Base-by-base conservation (phyloP, 2,329 filamentous ascomycete species). In the Ophiostoma quercus region DNA sequence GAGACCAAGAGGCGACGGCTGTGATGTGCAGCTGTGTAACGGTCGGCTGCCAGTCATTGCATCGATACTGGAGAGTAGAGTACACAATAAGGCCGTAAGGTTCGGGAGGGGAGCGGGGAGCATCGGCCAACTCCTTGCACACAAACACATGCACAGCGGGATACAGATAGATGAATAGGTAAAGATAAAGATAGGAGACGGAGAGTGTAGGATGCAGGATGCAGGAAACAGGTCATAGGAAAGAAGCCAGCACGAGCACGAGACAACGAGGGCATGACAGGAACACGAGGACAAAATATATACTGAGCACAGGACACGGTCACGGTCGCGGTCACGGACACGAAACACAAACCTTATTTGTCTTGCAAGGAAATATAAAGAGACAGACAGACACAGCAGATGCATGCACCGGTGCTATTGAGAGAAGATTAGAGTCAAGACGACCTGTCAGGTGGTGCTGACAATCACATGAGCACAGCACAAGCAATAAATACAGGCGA, bases 21-120 rank as follows among this genome's bases (percentile, higher is more conserved):
- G 22, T 57, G 51, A 25, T 57, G 51, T 57, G 51, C 22, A 57
- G 22, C 51, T 57, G 51, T 57, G 22, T 25, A 12, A 57, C 51
- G 12, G 51, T 25, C 51, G 22, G n/a, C 16, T 57, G 6, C 22
- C 51, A 22, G 22, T 57, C n/a, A 25, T 57, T 11, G 19, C 51
- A 29, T 57, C 25, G 9, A 47, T 19, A 47, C 16, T n/a, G 19
- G 43, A 47, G 19, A n/a, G 43, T 19, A 47, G 16, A n/a, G 43
- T 47, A 47, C 43, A 47, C 43, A 57, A 66, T 68, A 70, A 68
- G 69, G 69, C 69, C 69, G 69, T 70, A 70, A 70, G 69, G 69
- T 70, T 70, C 69, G 69, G 69, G 41, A 57, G 25, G 22, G 51
- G 51, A 57, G 63, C 37, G 51, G 37, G 32, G 25, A 62, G 25